Conservation (phyloP, 148 eudicot genomes). For the Rhododendron vialii region DNA sequence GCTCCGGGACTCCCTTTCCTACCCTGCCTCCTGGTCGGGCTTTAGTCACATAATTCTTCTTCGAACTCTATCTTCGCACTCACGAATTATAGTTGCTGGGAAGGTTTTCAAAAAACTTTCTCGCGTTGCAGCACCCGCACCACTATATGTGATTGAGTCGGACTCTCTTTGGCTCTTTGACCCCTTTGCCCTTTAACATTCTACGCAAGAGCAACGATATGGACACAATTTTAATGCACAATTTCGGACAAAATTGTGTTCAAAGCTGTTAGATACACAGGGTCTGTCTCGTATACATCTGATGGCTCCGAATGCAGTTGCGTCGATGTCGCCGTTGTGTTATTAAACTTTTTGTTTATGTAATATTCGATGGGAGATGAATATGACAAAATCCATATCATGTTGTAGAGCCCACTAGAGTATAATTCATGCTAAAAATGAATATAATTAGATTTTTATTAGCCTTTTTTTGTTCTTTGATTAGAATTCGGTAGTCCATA, state of each 20-base stretch:
- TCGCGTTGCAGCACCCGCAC: too few relatives aligned
- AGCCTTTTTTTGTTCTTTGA: neutral
- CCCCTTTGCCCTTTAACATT: too few relatives aligned
- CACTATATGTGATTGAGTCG: too few relatives aligned
- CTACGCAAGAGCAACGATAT: neutral
- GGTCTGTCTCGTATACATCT: too few relatives aligned
- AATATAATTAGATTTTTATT: too few relatives aligned
- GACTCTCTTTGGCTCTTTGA: too few relatives aligned
- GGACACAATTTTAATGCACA: neutral
- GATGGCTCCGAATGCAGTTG: neutral
- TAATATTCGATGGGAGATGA: neutral
- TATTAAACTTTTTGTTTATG: neutral
- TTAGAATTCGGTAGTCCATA: neutral
- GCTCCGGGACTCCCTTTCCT: neutral
- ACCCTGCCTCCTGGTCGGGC: fast-evolving
- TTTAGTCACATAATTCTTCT: too few relatives aligned
- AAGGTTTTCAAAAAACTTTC: too few relatives aligned
- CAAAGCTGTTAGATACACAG: neutral
- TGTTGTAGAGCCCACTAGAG: neutral
- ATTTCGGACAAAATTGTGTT: neutral
- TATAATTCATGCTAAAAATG: neutral
- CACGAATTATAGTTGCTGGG: too few relatives aligned
- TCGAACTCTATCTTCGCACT: too few relatives aligned
- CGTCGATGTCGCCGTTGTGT: neutral
- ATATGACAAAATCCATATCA: neutral